phyloP scores from a whole-genome alignment of 148 eudicot genomes.

The Drosera capensis region DNA sequence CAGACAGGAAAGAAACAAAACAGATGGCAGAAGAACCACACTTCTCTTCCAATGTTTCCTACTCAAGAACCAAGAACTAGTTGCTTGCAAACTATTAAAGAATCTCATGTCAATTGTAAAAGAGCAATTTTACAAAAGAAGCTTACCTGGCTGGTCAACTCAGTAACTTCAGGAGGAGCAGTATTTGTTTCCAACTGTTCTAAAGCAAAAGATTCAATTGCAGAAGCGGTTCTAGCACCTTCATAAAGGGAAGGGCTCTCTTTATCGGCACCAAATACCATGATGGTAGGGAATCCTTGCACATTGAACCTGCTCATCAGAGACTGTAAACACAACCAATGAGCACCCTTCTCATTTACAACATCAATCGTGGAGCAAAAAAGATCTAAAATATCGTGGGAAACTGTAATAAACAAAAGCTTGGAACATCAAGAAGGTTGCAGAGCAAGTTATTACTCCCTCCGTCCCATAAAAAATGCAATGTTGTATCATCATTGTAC shows the following conservation, averaged over 20 bases:
- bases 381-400: not conserved
- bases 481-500: no score
- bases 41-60: slow-evolving; percentile 91
- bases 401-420: no score
- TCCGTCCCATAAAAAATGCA: no score
- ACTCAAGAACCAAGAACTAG: no score
- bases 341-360: not conserved
- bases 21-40: slow-evolving; percentile 94
- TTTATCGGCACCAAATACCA: slow-evolving; percentile 96
- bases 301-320: slow-evolving; percentile 86
- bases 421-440: no score
- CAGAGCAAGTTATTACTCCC: no score
- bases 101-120: not conserved
- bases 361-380: not conserved
- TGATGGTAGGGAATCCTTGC: slow-evolving; percentile 79
- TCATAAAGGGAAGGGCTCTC: slow-evolving; percentile 62
- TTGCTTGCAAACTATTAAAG: no score
- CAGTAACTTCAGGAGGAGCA: slow-evolving; percentile 78
- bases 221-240: slow-evolving; percentile 87
- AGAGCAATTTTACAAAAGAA: not conserved
- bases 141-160: slow-evolving; percentile 66
- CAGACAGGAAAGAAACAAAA: slow-evolving; percentile 86
- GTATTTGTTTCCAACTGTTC: slow-evolving; percentile 79
- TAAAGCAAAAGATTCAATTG: slow-evolving; percentile 77
- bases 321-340: slow-evolving; percentile 29